phyloP scores from a whole-genome alignment of 2,329 filamentous ascomycete species.

The Allantophomopsis lycopodina region DNA sequence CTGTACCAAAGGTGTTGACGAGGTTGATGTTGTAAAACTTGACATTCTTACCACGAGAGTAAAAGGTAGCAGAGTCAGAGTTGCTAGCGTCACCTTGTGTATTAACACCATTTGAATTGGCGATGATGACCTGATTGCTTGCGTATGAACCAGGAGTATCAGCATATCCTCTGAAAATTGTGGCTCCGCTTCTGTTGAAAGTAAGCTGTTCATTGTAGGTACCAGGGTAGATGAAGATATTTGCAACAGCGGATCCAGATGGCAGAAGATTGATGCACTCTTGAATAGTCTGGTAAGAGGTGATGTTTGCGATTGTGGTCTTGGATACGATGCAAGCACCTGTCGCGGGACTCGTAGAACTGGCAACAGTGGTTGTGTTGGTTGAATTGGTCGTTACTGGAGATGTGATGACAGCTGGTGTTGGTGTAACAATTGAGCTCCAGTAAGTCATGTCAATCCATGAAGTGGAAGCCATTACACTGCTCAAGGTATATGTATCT shows the following conservation, averaged over 20 bases:
- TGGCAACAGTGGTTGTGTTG: conserved; percentile 12
- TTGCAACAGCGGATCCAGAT: conserved; percentile 25
- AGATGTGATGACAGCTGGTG: not conserved
- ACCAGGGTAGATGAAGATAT: conserved; percentile 40
- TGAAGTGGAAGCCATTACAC: conserved; percentile 24
- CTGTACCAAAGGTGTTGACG: conserved; percentile 31
- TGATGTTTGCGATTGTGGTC: conserved; percentile 19
- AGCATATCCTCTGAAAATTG: conserved; percentile 24
- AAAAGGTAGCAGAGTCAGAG: conserved; percentile 24
- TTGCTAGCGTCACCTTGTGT: conserved; percentile 21
- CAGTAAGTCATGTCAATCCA: conserved; percentile 27
- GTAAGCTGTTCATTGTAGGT: conserved; percentile 43
- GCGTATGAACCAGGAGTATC: conserved; percentile 25
- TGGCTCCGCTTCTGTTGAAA: conserved; percentile 22
- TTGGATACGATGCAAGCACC: conserved; percentile 23
- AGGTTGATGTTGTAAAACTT: conserved; percentile 45
- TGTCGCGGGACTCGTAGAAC: conserved; percentile 17
- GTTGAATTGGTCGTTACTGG: conserved; percentile 3
- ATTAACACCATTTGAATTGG: conserved; percentile 24
- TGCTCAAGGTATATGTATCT: conserved; percentile 19
- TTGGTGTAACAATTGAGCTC: conserved; percentile 20
- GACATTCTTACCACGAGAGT: conserved; percentile 24
- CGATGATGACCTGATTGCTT: conserved; percentile 33
- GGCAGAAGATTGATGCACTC: conserved; percentile 34
- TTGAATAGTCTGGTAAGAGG: conserved; percentile 31